These are phyloP conservation scores for Pisolithus sp. DNA, from an alignment of 768 basidiomycete species.

Conservation along the genomic window DNA sequence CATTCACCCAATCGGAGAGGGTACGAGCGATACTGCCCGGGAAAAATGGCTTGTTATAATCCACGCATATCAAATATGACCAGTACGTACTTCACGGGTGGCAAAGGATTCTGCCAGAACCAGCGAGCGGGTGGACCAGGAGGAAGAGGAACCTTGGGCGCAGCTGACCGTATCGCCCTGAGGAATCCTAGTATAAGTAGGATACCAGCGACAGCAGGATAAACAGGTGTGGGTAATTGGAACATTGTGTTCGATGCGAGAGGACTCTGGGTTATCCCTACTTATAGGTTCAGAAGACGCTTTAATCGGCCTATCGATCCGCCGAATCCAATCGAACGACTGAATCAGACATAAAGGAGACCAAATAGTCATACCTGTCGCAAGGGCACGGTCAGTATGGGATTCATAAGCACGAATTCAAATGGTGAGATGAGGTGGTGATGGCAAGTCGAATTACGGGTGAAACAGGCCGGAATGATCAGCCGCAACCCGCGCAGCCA, in stretches of 20 bases:
- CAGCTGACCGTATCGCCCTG: neutral
- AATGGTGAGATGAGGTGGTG: too few relatives aligned
- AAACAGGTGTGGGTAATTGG: neutral
- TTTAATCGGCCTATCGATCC: neutral
- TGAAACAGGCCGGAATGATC: too few relatives aligned
- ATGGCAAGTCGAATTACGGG: too few relatives aligned
- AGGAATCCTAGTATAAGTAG: neutral
- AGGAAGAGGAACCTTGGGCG: conserved; percentile 10
- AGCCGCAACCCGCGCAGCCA: too few relatives aligned
- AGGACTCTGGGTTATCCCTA: neutral
- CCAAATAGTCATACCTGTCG: neutral
- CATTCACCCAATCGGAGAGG: conserved; percentile 47
- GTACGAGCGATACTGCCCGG: conserved; percentile 11
- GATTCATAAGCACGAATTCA: too few relatives aligned
- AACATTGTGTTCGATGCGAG: neutral
- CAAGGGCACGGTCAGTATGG: too few relatives aligned
- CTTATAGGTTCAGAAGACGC: neutral
- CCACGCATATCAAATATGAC: neutral
- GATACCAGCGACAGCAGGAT: neutral
- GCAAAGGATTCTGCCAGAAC: conserved; percentile 19
- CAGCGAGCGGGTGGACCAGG: conserved; percentile 21
- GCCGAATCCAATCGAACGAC: neutral
- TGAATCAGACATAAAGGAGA: neutral
- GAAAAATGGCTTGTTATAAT: neutral
- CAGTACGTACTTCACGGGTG: conserved; percentile 13